A percentile compares a stretch with the other conserved stretches of the same genome.
Conservation (phyloP, 1,139 yeast species). For the Hemisphaericaspora lyxosophila region DNA sequence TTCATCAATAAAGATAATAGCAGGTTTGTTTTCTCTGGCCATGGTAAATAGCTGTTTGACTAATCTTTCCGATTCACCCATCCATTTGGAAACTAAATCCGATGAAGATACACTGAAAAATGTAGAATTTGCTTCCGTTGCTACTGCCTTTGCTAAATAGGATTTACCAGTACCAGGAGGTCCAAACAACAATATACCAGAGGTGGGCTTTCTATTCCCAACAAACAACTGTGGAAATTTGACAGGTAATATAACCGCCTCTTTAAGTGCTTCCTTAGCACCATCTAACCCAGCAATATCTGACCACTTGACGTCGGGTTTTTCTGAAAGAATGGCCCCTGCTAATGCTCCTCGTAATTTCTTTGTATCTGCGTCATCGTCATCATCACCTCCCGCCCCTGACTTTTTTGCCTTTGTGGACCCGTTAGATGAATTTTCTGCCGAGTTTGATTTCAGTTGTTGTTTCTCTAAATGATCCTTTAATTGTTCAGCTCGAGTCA, state of each 20-base stretch:
- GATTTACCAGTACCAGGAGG: slow-evolving; percentile 99
- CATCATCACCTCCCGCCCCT: slow-evolving; percentile 48
- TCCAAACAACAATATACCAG: slow-evolving; percentile 90
- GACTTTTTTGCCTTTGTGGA: slow-evolving; percentile 59
- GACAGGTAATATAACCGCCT: slow-evolving; percentile 94
- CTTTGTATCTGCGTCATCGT: slow-evolving; percentile 80
- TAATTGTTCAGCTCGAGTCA: slow-evolving; percentile 90
- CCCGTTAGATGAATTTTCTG: slow-evolving; percentile 54
- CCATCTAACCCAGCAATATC: slow-evolving; percentile 95
- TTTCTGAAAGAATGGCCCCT: slow-evolving; percentile 88
- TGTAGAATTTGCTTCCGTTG: slow-evolving; percentile 96
- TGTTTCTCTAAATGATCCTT: slow-evolving; percentile 83
- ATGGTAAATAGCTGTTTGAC: slow-evolving; percentile 91
- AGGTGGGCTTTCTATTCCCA: slow-evolving; percentile 90
- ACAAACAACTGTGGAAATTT: slow-evolving; percentile 88
- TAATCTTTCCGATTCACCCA: slow-evolving; percentile 96
- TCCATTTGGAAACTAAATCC: slow-evolving; percentile 95
- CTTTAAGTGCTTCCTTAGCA: slow-evolving; percentile 95
- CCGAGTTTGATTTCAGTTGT: slow-evolving; percentile 42
- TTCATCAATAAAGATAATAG: slow-evolving; percentile 95
- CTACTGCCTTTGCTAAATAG: slow-evolving; percentile 94
- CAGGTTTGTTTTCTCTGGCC: slow-evolving; percentile 96
- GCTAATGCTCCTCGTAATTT: slow-evolving; percentile 88
- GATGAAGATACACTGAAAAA: slow-evolving; percentile 94
- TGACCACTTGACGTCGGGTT: slow-evolving; percentile 91